Conservation (phyloP, 2,329 filamentous ascomycete species). For the Aspergillus sp. region DNA sequence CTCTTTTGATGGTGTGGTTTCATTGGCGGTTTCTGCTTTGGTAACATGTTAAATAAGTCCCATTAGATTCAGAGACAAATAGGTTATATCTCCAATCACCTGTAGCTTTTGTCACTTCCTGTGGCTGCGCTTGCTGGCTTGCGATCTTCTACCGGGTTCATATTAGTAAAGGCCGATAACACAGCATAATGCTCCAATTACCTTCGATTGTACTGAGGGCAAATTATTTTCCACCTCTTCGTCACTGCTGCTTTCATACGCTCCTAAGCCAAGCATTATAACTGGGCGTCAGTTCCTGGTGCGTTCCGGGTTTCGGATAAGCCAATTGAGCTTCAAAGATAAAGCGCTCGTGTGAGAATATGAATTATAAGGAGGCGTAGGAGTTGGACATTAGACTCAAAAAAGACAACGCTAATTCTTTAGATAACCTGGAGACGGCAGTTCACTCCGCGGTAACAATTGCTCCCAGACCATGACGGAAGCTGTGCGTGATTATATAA, state of each 20-base stretch:
- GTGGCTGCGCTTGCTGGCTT: conserved; percentile 3
- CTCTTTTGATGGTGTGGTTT: conserved; percentile 1
- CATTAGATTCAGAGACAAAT: not conserved
- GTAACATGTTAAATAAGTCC: conserved; percentile 9
- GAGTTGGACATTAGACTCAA: no score
- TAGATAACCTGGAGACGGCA: not conserved
- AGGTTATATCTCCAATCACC: conserved; percentile 9
- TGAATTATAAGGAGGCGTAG: not conserved
- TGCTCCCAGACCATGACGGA: conserved; percentile 1
- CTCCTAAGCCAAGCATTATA: conserved; percentile 44
- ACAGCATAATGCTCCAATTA: conserved; percentile 14
- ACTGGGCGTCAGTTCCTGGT: conserved; percentile 5
- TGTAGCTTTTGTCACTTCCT: conserved; percentile 5
- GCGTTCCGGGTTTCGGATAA: not conserved
- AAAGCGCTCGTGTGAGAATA: not conserved
- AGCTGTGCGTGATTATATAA: conserved; percentile 34
- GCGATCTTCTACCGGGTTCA: conserved; percentile 12
- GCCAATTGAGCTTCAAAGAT: not conserved
- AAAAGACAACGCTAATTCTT: not conserved
- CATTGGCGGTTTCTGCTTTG: not conserved
- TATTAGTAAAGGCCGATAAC: conserved; percentile 12
- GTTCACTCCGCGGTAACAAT: not conserved
- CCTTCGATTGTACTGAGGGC: conserved; percentile 22
- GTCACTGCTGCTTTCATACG: conserved; percentile 50
- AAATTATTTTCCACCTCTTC: conserved; percentile 37